Conservation (phyloP, 345 rosid species). For the Isatis tinctoria region DNA sequence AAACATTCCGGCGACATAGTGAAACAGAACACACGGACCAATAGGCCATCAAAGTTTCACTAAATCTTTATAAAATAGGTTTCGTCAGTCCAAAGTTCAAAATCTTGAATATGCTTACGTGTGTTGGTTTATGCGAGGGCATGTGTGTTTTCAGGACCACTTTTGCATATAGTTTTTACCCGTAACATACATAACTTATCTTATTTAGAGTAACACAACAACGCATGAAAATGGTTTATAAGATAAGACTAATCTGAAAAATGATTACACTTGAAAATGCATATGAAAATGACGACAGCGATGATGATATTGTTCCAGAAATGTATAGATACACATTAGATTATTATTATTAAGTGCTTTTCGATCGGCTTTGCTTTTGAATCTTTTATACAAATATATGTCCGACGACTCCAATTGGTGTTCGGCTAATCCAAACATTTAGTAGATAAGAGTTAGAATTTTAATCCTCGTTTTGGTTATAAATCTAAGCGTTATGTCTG, state of each 20-base stretch:
- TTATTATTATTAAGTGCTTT: conserved; percentile 6
- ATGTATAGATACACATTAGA: background rate
- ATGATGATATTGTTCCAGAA: conserved; percentile 23
- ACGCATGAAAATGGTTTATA: conserved; percentile 14
- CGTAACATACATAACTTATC: conserved; percentile 1
- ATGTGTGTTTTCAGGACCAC: conserved; percentile 36
- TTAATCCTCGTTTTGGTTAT: background rate
- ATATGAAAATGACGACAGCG: conserved; percentile 22
- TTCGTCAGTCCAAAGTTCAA: conserved; percentile 1
- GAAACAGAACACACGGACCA: background rate
- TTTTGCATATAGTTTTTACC: conserved; percentile 14
- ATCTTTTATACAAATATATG: background rate
- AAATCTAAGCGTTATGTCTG: background rate
- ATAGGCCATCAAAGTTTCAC: conserved; percentile 14
- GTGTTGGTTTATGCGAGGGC: conserved; percentile 15
- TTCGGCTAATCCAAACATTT: background rate
- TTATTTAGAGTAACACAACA: conserved; percentile 2
- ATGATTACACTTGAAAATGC: conserved; percentile 24
- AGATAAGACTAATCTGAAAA: conserved; percentile 27
- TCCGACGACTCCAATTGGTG: background rate
- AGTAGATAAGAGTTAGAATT: background rate
- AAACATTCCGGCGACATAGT: background rate
- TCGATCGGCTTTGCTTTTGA: background rate
- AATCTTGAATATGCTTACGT: conserved; percentile 23
- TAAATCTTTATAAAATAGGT: conserved; percentile 3